Conservation (phyloP, 805 yeast species). For the Wickerhamomyces bovis region DNA sequence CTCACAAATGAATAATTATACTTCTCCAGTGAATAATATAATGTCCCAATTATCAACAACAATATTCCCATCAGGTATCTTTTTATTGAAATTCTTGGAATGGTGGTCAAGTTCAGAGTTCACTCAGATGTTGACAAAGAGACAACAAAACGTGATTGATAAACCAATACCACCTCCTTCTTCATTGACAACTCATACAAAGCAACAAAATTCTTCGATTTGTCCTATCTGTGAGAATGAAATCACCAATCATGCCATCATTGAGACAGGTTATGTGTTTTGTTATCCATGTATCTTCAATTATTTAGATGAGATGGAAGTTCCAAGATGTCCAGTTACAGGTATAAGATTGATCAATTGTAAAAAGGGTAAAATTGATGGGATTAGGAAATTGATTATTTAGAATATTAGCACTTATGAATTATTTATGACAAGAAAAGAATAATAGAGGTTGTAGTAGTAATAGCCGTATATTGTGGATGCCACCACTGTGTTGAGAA, state of each 20-base stretch:
- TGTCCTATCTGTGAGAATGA: conserved; percentile 69
- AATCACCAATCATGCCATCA: conserved; percentile 73
- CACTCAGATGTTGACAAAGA: conserved; percentile 49
- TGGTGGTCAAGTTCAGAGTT: conserved; percentile 89
- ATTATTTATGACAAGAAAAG: background rate
- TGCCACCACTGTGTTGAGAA: too few relatives aligned
- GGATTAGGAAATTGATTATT: conserved; percentile 68
- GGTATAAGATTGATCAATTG: conserved; percentile 70
- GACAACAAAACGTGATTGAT: conserved; percentile 39
- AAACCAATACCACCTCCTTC: conserved; percentile 38
- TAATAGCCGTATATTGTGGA: too few relatives aligned
- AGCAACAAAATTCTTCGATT: conserved; percentile 27
- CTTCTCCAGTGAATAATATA: conserved; percentile 13
- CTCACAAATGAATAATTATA: conserved; percentile 6
- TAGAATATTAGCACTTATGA: conserved; percentile 24
- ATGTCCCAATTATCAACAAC: conserved; percentile 26
- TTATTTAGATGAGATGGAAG: conserved; percentile 43
- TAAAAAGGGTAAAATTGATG: conserved; percentile 65
- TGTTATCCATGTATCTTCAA: conserved; percentile 83
- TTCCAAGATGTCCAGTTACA: conserved; percentile 82
- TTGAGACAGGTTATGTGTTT: conserved; percentile 88
- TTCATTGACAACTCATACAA: background rate
- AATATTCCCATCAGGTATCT: conserved; percentile 75
- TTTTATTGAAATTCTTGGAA: conserved; percentile 75
- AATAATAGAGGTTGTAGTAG: too few relatives aligned